Evolutionary conservation across 305 asterid species (phyloP).

Genomic region (Fraxinus floribunda): DNA sequence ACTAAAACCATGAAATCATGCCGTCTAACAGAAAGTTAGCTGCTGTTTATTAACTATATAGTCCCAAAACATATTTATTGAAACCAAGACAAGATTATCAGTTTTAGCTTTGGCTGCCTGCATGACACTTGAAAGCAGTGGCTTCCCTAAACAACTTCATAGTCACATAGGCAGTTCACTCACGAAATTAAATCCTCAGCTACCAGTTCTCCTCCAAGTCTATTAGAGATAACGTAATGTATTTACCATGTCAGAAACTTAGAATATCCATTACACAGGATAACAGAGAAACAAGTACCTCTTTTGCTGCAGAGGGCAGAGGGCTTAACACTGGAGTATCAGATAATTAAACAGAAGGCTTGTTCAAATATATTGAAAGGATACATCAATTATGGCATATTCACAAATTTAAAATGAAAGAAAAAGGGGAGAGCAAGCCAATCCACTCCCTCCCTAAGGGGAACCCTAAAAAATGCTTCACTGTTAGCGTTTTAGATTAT

Average conservation of each 20-base stretch:
- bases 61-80: background rate
- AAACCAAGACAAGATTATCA: background rate
- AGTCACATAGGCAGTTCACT: background rate
- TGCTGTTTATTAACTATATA: background rate
- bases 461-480: background rate
- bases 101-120: background rate
- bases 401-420: background rate
- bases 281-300: background rate
- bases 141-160: background rate
- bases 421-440: background rate
- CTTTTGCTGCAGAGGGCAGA: background rate
- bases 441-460: background rate
- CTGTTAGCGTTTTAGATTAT: background rate
- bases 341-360: background rate
- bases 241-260: background rate
- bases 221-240: background rate
- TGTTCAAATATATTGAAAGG: background rate
- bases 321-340: background rate
- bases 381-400: background rate
- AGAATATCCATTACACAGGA: background rate
- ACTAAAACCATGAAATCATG: background rate
- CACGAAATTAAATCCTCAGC: background rate
- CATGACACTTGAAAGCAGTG: background rate
- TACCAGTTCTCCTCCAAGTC: background rate
- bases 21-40: background rate